A percentile compares a stretch with the other conserved stretches of the same genome.
phyloP scores from a whole-genome alignment of 345 rosid species.

The Combretum micranthum region DNA sequence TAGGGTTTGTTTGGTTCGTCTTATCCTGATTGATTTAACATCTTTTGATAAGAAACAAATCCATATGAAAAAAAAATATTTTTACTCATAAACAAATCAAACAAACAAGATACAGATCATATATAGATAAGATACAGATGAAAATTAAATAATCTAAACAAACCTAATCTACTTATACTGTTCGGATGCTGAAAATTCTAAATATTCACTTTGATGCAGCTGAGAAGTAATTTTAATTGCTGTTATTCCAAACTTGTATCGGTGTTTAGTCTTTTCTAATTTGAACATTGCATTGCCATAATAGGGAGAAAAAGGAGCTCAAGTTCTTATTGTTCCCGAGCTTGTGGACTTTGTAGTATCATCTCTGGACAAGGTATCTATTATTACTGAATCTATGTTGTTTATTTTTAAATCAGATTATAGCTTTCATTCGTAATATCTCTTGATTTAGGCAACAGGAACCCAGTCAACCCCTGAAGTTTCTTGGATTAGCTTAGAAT shows the following conservation, averaged over 20 bases:
- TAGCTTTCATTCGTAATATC: neutral
- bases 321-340: constrained; percentile 76
- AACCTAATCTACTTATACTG: no score
- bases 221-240: no score
- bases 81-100: no score
- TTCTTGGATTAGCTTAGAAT: neutral
- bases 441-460: neutral
- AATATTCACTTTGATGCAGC: no score
- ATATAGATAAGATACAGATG: no score
- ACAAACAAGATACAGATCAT: no score
- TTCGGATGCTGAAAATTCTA: no score
- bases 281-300: constrained; percentile 9
- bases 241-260: neutral
- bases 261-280: neutral
- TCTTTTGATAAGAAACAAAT: no score
- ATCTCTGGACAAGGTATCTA: constrained; percentile 67
- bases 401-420: neutral
- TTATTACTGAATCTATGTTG: constrained; percentile 1
- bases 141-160: no score
- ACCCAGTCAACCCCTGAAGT: neutral
- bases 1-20: no score
- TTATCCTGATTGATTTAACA: no score
- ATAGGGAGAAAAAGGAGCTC: constrained; percentile 87
- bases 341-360: constrained; percentile 70
- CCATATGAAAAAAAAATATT: no score